A percentile compares a stretch with the other conserved stretches of the same genome.
phyloP scores from a whole-genome alignment of 2,329 filamentous ascomycete species.

The Cordyceps farinosa region DNA sequence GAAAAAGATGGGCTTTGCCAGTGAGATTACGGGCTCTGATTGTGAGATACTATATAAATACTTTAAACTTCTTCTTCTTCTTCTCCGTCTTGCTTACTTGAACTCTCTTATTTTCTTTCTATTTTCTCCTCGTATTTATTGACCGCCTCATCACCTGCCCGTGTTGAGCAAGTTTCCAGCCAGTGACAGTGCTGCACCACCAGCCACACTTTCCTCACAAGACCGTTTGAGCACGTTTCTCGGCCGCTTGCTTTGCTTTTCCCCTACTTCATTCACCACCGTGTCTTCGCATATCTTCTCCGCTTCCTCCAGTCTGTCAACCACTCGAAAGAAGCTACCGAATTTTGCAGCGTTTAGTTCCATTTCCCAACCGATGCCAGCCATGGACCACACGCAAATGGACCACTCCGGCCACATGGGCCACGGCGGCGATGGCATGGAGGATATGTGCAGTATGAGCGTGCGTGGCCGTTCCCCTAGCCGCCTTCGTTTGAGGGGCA shows the following conservation, averaged over 20 bases:
- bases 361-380: constrained; percentile 25
- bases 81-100: background rate
- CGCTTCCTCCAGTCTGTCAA: background rate
- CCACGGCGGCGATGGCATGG: constrained; percentile 51
- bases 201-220: constrained; percentile 21
- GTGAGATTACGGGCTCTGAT: background rate
- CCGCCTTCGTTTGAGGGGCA: background rate
- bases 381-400: constrained; percentile 39
- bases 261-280: constrained; percentile 5
- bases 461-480: constrained; percentile 47
- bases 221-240: constrained; percentile 43
- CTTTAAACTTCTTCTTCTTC: background rate
- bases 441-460: constrained; percentile 82
- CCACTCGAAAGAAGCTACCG: background rate
- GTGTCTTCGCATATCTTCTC: background rate
- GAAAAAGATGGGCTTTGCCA: background rate
- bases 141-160: background rate
- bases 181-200: background rate
- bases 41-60: background rate
- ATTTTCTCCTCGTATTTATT: background rate
- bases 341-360: background rate
- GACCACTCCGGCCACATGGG: constrained; percentile 42
- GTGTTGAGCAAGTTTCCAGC: constrained; percentile 10
- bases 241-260: background rate
- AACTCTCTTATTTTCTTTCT: background rate